Conservation (phyloP, 805 yeast species). For the Phaffomyces antillensis region DNA sequence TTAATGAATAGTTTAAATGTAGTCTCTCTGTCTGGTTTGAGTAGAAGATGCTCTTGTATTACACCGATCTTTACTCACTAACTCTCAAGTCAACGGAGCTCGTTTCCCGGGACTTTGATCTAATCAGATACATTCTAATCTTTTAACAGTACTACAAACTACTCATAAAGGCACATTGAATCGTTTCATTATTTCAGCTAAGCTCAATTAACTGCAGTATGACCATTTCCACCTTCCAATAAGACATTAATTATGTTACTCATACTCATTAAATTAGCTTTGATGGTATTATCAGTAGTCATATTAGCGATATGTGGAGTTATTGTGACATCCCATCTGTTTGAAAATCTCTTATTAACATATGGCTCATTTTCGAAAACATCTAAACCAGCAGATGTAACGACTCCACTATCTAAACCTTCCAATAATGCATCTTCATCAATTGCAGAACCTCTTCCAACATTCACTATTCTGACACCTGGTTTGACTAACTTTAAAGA, state of each 20-base stretch:
- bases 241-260: conserved; percentile 44
- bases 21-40: no score
- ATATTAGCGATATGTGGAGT: conserved; percentile 71
- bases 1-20: no score
- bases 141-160: no score
- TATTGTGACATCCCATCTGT: conserved; percentile 55
- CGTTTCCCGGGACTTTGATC: no score
- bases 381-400: conserved; percentile 64
- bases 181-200: not conserved
- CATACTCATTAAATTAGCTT: conserved; percentile 43
- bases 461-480: conserved; percentile 60
- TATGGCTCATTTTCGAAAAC: conserved; percentile 62
- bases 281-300: conserved; percentile 43
- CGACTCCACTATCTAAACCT: conserved; percentile 53
- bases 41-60: no score
- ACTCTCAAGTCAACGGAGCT: no score
- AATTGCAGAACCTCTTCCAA: conserved; percentile 68
- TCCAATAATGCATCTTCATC: conserved; percentile 58
- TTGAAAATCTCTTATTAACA: conserved; percentile 40
- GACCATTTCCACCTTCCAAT: conserved; percentile 32
- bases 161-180: not conserved
- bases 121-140: no score
- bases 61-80: no score
- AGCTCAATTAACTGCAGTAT: conserved; percentile 18
- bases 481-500: conserved; percentile 40